phyloP scores from a whole-genome alignment of 345 rosid genomes.

The Brassica carinata region DNA sequence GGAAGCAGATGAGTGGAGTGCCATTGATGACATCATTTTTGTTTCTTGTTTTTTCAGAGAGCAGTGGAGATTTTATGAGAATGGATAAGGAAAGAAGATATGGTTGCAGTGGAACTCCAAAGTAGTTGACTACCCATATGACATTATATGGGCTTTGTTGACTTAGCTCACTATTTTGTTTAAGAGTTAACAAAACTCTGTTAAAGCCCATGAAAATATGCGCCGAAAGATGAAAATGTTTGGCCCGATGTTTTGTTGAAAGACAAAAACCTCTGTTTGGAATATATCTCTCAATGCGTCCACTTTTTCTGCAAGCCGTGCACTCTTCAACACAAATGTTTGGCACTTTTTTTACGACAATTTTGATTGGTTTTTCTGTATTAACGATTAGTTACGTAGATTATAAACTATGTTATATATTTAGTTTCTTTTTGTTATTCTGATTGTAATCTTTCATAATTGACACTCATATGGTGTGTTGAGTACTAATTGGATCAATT shows the following conservation, averaged over 20 bases:
- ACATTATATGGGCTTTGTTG: constrained; percentile 8
- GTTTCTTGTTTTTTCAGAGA: constrained; percentile 12
- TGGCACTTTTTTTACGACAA: not conserved
- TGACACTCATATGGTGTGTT: not conserved
- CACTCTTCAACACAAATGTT: constrained; percentile 35
- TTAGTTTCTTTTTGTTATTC: not conserved
- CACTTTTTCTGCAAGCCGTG: constrained; percentile 42
- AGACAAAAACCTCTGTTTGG: not conserved
- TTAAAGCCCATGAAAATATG: not conserved
- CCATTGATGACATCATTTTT: constrained; percentile 49
- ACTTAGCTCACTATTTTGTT: not conserved
- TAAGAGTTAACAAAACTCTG: not conserved
- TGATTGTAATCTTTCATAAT: not conserved
- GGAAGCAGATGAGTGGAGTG: constrained; percentile 45
- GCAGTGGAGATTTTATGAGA: constrained; percentile 29
- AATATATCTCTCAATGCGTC: constrained; percentile 10
- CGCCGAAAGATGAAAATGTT: not conserved
- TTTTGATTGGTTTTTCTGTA: not conserved
- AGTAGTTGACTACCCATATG: constrained; percentile 5
- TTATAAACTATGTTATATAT: not conserved
- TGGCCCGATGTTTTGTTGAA: not conserved
- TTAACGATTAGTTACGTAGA: not conserved
- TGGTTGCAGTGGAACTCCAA: constrained; percentile 25
- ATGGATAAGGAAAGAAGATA: constrained; percentile 46
- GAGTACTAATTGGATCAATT: not conserved